A percentile compares a stretch with the other conserved stretches of the same genome.
Evolutionary conservation across 192 early-diverging fungal genomes (phyloP).

Genomic region (Backusella tarrabulga): DNA sequence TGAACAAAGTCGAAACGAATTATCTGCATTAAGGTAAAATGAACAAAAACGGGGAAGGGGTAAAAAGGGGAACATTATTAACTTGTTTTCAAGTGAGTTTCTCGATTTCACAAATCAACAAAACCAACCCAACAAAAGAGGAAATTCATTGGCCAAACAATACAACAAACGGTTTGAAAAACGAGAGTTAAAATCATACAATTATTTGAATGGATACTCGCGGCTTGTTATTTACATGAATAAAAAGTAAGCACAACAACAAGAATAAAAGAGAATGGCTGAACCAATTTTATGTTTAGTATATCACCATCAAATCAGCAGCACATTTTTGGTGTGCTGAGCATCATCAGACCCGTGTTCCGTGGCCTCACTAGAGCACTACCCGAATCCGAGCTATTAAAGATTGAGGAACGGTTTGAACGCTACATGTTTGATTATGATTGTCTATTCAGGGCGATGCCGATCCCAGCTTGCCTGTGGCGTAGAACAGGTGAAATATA

Average conservation of each 20-base stretch:
- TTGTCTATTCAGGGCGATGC: background rate
- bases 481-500: conserved; percentile 3
- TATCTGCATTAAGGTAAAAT: background rate
- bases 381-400: background rate
- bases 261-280: background rate
- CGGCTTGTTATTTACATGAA: conserved; percentile 5
- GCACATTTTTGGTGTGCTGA: conserved; percentile 3
- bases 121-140: background rate
- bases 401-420: background rate
- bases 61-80: background rate
- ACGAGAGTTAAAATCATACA: background rate
- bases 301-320: conserved; percentile 5
- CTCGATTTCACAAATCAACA: conserved; percentile 1
- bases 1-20: background rate
- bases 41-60: background rate
- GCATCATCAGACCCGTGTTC: background rate
- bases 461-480: background rate
- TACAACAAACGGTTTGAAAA: conserved; percentile 1
- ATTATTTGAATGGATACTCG: background rate
- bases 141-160: background rate
- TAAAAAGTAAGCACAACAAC: background rate
- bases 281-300: background rate
- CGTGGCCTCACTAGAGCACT: background rate
- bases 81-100: background rate
- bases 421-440: background rate